Conservation (phyloP, 1,284 basidiomycete genomes). For the Xerocomus nothofagi region DNA sequence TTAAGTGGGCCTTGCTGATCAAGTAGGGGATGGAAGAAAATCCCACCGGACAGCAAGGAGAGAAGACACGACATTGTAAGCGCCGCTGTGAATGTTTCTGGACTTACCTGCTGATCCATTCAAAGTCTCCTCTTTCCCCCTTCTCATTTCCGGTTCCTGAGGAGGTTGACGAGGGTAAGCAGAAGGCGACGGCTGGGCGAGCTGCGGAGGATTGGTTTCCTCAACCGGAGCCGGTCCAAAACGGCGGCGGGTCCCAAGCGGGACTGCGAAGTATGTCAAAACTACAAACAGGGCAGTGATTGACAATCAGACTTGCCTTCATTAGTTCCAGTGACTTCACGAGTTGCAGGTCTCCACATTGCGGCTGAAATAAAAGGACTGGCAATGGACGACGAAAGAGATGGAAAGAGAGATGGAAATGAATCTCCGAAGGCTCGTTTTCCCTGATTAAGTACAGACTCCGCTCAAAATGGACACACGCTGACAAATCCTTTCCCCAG, state of each 20-base stretch:
- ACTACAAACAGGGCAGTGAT: constrained; percentile 9
- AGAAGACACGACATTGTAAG: constrained; percentile 35
- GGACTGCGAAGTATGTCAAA: constrained; percentile 44
- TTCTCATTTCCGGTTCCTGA: constrained; percentile 56
- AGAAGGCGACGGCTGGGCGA: constrained; percentile 82
- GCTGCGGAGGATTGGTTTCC: constrained; percentile 71
- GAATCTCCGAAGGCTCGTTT: constrained; percentile 34
- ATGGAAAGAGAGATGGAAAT: constrained; percentile 32
- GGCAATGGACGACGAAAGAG: constrained; percentile 7
- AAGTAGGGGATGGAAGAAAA: constrained; percentile 27
- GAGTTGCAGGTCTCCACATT: constrained; percentile 89
- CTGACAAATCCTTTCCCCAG: constrained; percentile 26
- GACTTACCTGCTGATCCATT: constrained; percentile 61
- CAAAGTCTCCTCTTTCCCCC: constrained; percentile 61
- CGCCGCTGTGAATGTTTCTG: constrained; percentile 30
- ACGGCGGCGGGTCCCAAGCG: constrained; percentile 82
- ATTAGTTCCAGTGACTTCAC: constrained; percentile 81
- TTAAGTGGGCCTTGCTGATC: constrained; percentile 36
- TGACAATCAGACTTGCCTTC: constrained; percentile 53
- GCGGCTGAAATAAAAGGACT: constrained; percentile 33
- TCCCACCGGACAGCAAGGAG: constrained; percentile 36
- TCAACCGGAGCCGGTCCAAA: constrained; percentile 84
- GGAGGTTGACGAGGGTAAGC: constrained; percentile 70
- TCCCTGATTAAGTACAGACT: constrained; percentile 29
- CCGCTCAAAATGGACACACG: constrained; percentile 34